Percentiles rank a stretch among this genome's conserved stretches.
Evolutionary conservation across 495 filamentous ascomycete genomes (phyloP).

Genomic region (Daldinia decipiens): DNA sequence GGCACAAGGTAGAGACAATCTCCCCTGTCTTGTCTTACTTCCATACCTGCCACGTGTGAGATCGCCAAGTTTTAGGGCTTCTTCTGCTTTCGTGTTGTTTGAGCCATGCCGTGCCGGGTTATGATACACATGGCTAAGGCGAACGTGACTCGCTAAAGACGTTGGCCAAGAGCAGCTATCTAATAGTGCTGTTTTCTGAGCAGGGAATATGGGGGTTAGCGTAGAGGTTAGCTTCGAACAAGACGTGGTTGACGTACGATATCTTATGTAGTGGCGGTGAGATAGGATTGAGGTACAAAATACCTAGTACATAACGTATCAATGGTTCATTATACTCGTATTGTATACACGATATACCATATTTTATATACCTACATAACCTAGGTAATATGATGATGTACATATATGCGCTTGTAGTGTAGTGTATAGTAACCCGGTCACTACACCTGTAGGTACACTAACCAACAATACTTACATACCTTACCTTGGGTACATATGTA

Average conservation of each 20-base stretch:
- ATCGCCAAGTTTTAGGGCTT: constrained; percentile 32
- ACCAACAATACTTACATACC: neutral
- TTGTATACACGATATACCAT: neutral
- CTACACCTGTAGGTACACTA: neutral
- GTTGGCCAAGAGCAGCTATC: constrained; percentile 1
- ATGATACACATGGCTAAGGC: constrained; percentile 19
- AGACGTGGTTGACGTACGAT: constrained; percentile 3
- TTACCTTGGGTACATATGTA: too few species aligned
- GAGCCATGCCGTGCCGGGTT: constrained; percentile 21
- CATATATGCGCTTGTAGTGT: neutral
- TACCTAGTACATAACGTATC: neutral
- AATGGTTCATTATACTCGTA: neutral
- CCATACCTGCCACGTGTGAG: constrained; percentile 43
- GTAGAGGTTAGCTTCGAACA: constrained; percentile 12
- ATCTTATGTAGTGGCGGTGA: constrained; percentile 36
- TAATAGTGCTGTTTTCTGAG: constrained; percentile 12
- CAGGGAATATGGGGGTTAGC: constrained; percentile 23
- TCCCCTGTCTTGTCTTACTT: constrained; percentile 41
- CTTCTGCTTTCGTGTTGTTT: constrained; percentile 11
- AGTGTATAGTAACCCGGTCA: neutral
- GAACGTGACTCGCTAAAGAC: constrained; percentile 8
- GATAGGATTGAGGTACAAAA: constrained; percentile 30
- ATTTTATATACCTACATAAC: neutral
- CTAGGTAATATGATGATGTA: neutral
- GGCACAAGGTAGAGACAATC: constrained; percentile 32